A percentile compares a stretch with the other conserved stretches of the same genome.
phyloP scores from a whole-genome alignment of 257 asterid species.

The Fraxinus anomala region DNA sequence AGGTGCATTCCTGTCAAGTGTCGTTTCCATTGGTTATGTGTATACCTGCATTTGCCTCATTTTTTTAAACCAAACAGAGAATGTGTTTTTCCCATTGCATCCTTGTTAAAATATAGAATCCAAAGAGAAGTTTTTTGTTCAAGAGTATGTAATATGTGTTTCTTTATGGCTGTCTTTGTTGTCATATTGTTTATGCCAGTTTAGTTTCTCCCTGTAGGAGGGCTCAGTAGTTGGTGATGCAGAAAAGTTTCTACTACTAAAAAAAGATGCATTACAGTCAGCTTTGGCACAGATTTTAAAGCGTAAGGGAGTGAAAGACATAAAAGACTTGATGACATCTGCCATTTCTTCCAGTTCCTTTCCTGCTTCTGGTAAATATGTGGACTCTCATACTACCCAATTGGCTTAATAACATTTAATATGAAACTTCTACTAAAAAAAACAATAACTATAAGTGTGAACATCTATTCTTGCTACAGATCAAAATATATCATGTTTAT shows the following conservation, averaged over 20 bases:
- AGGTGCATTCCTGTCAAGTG: not conserved
- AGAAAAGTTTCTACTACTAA: conserved; percentile 65
- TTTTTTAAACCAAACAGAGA: not conserved
- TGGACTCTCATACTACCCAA: not conserved
- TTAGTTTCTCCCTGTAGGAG: conserved; percentile 41
- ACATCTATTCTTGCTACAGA: not conserved
- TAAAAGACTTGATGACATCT: conserved; percentile 63
- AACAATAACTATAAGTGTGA: not conserved
- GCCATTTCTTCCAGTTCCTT: conserved; percentile 7
- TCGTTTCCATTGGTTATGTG: not conserved
- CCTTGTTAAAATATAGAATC: not conserved
- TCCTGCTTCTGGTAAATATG: conserved; percentile 15
- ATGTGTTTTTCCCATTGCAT: not conserved
- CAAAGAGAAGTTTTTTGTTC: not conserved
- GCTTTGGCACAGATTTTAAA: conserved; percentile 58
- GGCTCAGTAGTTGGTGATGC: conserved; percentile 76
- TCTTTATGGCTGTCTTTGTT: conserved; percentile 16
- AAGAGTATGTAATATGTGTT: not conserved
- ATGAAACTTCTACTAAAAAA: not conserved
- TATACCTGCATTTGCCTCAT: not conserved
- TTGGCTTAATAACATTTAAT: not conserved
- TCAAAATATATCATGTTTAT: not conserved
- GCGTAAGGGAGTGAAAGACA: conserved; percentile 52
- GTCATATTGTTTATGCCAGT: conserved; percentile 10
- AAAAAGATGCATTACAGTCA: conserved; percentile 57